Evolutionary conservation across 495 filamentous ascomycete species (phyloP).

Genomic region (Pyrenopolyporus hunteri): DNA sequence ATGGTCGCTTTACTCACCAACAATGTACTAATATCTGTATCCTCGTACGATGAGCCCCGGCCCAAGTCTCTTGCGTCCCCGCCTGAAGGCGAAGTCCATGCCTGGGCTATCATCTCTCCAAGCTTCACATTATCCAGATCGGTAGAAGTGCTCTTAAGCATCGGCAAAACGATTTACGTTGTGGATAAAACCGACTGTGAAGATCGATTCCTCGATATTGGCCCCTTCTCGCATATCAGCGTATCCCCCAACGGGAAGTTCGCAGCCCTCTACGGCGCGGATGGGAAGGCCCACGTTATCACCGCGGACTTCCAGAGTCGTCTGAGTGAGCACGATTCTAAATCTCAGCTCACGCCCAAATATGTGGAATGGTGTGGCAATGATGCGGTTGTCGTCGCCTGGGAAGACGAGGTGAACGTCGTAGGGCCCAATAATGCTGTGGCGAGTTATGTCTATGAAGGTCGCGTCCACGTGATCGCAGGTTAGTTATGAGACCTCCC

Average conservation of each 20-base stretch:
- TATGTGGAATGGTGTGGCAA: constrained; percentile 96
- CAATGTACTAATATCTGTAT: constrained; percentile 84
- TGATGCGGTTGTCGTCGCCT: constrained; percentile 89
- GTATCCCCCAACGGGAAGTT: constrained; percentile 91
- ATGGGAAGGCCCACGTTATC: constrained; percentile 90
- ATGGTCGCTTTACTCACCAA: constrained; percentile 93
- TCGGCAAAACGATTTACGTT: constrained; percentile 82
- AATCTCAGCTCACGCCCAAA: constrained; percentile 81
- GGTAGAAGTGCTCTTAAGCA: constrained; percentile 90
- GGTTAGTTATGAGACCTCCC: constrained; percentile 56
- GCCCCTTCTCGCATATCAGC: constrained; percentile 87
- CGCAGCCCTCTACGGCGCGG: constrained; percentile 81
- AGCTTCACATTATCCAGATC: constrained; percentile 90
- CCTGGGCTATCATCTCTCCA: constrained; percentile 89
- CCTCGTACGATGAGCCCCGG: constrained; percentile 87
- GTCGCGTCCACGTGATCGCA: constrained; percentile 84
- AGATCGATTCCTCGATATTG: constrained; percentile 86
- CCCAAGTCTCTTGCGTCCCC: constrained; percentile 81
- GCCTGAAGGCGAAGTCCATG: constrained; percentile 78
- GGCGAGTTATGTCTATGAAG: constrained; percentile 88
- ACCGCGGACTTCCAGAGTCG: constrained; percentile 92
- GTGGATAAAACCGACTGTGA: constrained; percentile 88
- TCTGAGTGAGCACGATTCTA: constrained; percentile 89
- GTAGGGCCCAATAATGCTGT: constrained; percentile 83
- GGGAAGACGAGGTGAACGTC: constrained; percentile 98